Conservation (phyloP, 202 grass and related monocot species). For the Dendrocalamus latiflorus region DNA sequence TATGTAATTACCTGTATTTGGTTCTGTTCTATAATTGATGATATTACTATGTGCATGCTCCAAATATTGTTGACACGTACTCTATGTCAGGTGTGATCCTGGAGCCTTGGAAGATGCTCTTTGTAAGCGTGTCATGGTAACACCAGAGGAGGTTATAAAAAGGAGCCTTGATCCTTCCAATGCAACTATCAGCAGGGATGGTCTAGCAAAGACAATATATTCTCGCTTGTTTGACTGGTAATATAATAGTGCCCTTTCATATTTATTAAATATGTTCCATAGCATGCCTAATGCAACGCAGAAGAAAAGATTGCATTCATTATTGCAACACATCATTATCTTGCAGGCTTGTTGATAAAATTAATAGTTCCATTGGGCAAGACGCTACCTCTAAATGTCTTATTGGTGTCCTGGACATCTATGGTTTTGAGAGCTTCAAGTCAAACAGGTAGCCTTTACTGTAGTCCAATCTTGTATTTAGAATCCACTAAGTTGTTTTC, state of each 20-base stretch:
- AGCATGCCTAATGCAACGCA: slow-evolving; percentile 1
- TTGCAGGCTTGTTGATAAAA: slow-evolving; percentile 83
- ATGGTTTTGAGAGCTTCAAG: slow-evolving; percentile 97
- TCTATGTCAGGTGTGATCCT: slow-evolving; percentile 68
- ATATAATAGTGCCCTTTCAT: slow-evolving; percentile 31
- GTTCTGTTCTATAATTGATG: slow-evolving; percentile 20
- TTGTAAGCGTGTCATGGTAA: slow-evolving; percentile 90
- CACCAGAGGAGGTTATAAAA: slow-evolving; percentile 93
- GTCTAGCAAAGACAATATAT: slow-evolving; percentile 89
- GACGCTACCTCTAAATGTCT: slow-evolving; percentile 79
- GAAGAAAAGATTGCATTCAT: neutral
- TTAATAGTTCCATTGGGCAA: slow-evolving; percentile 84
- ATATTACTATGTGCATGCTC: slow-evolving; percentile 3
- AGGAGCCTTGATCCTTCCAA: slow-evolving; percentile 78
- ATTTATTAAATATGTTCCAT: slow-evolving; percentile 22
- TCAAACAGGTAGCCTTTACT: slow-evolving; percentile 48
- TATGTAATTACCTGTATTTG: slow-evolving; percentile 50
- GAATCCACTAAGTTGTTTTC: slow-evolving; percentile 1
- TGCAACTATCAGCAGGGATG: slow-evolving; percentile 84
- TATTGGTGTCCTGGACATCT: slow-evolving; percentile 87
- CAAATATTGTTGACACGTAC: slow-evolving; percentile 21
- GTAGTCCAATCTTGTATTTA: slow-evolving; percentile 6
- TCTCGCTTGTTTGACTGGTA: slow-evolving; percentile 95
- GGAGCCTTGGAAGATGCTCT: slow-evolving; percentile 80
- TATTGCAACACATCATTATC: neutral